Evolutionary conservation across 2,329 filamentous ascomycete genomes (phyloP), one percentile per base, ranked within the genome.

Genomic region (Talaromyces sp.): DNA sequence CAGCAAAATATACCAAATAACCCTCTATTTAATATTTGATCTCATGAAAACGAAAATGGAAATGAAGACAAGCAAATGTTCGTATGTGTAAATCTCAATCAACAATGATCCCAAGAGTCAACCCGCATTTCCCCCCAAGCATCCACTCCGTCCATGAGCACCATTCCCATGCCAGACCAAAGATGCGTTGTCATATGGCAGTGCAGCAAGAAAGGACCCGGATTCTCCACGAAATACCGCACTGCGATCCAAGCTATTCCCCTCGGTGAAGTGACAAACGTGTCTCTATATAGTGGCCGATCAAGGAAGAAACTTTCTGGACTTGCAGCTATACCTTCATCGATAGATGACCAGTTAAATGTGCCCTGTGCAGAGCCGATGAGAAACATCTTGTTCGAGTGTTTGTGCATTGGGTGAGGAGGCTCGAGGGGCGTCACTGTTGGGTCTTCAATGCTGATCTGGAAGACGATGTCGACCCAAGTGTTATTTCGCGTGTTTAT

Each of bases 351-450:
- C 77, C 82, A 88, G 13, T 74, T 78, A 68, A 84, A 88, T 1
- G 65, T 59, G 0, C 84, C 83, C 0, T 65, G 66, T 1, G 84
- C 85, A 0, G 72, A 62, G 1, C 85, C 86, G 36, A 88, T 78
- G 22, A 81, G 72, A 66, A 79, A 87, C 73, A 83, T 84, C 69
- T 85, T 86, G 66, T 82, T 84, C 54, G 82, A 81, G 72, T 88
- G 86, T 75, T 87, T 87, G 78, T 88, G 86, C 57, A 88, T 83
- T 0, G 84, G 82, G 62, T 88, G 86, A 10, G 82, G 76, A 4
- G 81, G 84, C 66, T 85, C 82, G 7, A 81, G 73, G 2, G 68
- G 68, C n/a, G 71, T 69, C 1, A 81, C 73, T 8, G 62, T 51
- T 17, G 58, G 22, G 33, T 63, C 19, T 27, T 47, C 58, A 44